Evolutionary conservation across 306 rosid genomes (phyloP).

Genomic region (Canavalia gladiata): DNA sequence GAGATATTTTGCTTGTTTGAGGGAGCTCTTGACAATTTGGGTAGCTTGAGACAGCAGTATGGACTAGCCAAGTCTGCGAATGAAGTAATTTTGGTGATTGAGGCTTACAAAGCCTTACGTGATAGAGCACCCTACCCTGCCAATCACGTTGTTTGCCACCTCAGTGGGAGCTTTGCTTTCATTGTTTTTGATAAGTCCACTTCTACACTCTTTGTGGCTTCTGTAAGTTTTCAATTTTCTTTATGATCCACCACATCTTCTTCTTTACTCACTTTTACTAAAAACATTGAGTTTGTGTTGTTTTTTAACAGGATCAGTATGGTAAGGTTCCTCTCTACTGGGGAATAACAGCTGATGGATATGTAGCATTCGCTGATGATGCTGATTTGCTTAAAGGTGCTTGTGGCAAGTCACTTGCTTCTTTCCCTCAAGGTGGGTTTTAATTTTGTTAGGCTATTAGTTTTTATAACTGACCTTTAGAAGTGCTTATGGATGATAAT

Average conservation of each 20-base stretch:
- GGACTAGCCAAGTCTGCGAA: slow-evolving; percentile 86
- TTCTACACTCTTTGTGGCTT: slow-evolving; percentile 87
- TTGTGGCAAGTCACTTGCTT: slow-evolving; percentile 99
- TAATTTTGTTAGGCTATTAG: neutral
- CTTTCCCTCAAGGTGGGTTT: slow-evolving; percentile 93
- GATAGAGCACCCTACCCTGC: slow-evolving; percentile 98
- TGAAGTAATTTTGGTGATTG: slow-evolving; percentile 86
- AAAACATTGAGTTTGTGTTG: slow-evolving; percentile 32
- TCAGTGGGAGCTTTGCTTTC: slow-evolving; percentile 86
- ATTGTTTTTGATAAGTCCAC: slow-evolving; percentile 93
- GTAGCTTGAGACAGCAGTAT: slow-evolving; percentile 91
- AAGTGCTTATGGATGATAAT: neutral
- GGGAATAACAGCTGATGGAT: slow-evolving; percentile 99
- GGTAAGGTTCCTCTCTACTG: slow-evolving; percentile 90
- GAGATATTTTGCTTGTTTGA: slow-evolving; percentile 95
- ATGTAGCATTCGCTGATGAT: slow-evolving; percentile 89
- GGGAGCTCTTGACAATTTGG: slow-evolving; percentile 94
- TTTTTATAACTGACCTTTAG: neutral
- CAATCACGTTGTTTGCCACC: slow-evolving; percentile 92
- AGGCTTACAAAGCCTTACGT: slow-evolving; percentile 96
- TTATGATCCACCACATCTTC: neutral
- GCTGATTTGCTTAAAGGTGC: slow-evolving; percentile 90
- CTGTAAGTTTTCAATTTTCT: slow-evolving; percentile 62
- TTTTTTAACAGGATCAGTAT: slow-evolving; percentile 75
- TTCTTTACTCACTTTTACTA: slow-evolving; percentile 11